Base-by-base conservation (phyloP, 345 rosid genomes). In the Litchi chinensis region DNA sequence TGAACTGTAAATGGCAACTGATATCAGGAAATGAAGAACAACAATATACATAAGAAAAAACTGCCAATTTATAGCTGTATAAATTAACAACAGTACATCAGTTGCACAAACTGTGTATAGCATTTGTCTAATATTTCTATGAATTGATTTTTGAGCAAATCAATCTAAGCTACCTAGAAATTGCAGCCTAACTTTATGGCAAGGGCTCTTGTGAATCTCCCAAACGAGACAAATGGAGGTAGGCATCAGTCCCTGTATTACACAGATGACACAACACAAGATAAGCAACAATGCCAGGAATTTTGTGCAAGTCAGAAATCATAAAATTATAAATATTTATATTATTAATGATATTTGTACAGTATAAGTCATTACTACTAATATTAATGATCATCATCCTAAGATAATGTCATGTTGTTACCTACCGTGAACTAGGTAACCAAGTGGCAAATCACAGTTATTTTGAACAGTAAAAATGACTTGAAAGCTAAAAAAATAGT, bases 201-300 rank as follows among this genome's bases (percentile, higher is more conserved):
- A 94, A 83, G n/a, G 93, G 93, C 52, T 91, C 95, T 74, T 91
- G 92, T 6, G 93, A 90, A 82, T 90, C 92, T 50, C 88, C 92
- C 76, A 91, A 76, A 4, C 93, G 90, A 41, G 86, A 89, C 83
- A 92, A 71, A 75, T 92, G 96, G 48, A 92, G 96, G 77, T 92
- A 92, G 7, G 96, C 92, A 84, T 94, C 97, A 6, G 98, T 94
- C 74, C 98, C 98, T 94, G 89, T 71, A 79, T 41, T 37, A 12
- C 26, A 39, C 28, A 26, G 1, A 26, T 26, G 28, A 0, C 28
- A 37, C 16, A 67, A 40, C 9, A 39, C 10, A 40, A 8, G 9
- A 19, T 60, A 28, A 21, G 10, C 10, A 60, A 21, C 21, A 2
- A 32, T 32, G 37, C 37, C 37, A 32, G 37, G 37, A 32, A 32